Evolutionary conservation across 352 stramenopile genomes (phyloP), one percentile per base, ranked within the genome.

Genomic region (Pythium chondricola): DNA sequence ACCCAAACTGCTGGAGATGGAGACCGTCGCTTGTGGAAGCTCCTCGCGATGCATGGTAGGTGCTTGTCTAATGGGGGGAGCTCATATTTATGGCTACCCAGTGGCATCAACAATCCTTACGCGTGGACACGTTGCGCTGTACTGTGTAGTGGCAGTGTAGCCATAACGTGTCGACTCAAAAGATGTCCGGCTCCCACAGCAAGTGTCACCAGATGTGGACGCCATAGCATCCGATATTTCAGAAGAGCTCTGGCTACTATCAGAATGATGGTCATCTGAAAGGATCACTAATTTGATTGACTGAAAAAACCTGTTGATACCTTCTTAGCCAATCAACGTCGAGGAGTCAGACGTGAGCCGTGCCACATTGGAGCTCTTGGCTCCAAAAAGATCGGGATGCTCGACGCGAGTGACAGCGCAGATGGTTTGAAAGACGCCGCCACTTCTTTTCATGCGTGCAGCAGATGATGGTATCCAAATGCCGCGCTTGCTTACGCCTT

Each of bases 381-480:
- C 10, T 9, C 20, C 38, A n/a, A 29, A 21, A n/a, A 44, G 38
- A n/a, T 29, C 41, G 7, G 9, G 30, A 47, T 21, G 30, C 24
- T 26, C 7, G 22, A 32, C 13, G 20, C 4, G 13, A n/a, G n/a
- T n/a, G n/a, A n/a, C n/a, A n/a, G 10, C 30, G 35, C 52, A 59
- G 52, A 35, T 53, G 52, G 52, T 59, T 52, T 52, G 2, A 1
- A 14, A 26, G 51, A 52, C 33, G 6, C 31, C 24, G 51, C 36
- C 51, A 18, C 32, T 49, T 37, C 37, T 52, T 44, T 59, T 39
- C 42, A 6, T 20, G 30, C 40, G 18, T 32, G 35, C 3, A 8
- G 33, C 36, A 33, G 27, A 58, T 58, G 48, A 48, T 38, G 48
- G 38, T 56, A 56, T 41, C 30, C 21, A 35, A 45, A n/a, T n/a